These are phyloP conservation scores for Plasmodium sp. DNA, from an alignment of 169 alveolate species.

Conservation along the genomic window DNA sequence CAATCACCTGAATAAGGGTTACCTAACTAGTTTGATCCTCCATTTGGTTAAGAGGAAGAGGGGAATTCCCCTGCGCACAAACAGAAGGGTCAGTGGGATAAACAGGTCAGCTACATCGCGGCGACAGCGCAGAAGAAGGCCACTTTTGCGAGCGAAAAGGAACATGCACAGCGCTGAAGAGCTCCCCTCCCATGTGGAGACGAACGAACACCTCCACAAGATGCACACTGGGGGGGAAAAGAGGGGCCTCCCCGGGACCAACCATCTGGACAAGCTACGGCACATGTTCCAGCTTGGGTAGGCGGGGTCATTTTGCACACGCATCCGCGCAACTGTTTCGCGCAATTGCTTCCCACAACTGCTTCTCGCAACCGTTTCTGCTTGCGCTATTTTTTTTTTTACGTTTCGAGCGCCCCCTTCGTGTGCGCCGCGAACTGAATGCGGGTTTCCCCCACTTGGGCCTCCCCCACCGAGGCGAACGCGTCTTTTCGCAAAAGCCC, in stretches of 20 bases:
- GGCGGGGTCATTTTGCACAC: neutral
- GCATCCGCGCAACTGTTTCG: neutral
- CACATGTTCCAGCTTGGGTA: conserved; percentile 31
- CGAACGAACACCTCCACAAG: neutral
- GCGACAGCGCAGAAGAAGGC: neutral
- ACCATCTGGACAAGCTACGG: conserved; percentile 40
- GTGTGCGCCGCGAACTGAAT: neutral
- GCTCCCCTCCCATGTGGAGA: neutral
- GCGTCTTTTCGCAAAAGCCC: too few species aligned
- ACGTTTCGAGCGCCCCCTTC: neutral
- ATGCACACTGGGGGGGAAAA: neutral
- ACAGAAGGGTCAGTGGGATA: neutral
- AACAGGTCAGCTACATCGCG: neutral
- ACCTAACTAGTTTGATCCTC: conserved; percentile 57
- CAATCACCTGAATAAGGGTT: conserved; percentile 24
- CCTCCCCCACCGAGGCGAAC: neutral
- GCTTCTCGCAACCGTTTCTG: neutral
- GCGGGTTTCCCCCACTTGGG: neutral
- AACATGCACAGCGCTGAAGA: neutral
- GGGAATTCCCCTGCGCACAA: neutral
- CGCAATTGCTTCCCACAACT: neutral
- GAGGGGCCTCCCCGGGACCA: neutral
- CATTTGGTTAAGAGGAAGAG: conserved; percentile 48
- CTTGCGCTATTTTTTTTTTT: neutral
- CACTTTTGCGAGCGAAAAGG: neutral